phyloP scores from a whole-genome alignment of 495 filamentous ascomycete species.

The Tuber melanosporum region DNA sequence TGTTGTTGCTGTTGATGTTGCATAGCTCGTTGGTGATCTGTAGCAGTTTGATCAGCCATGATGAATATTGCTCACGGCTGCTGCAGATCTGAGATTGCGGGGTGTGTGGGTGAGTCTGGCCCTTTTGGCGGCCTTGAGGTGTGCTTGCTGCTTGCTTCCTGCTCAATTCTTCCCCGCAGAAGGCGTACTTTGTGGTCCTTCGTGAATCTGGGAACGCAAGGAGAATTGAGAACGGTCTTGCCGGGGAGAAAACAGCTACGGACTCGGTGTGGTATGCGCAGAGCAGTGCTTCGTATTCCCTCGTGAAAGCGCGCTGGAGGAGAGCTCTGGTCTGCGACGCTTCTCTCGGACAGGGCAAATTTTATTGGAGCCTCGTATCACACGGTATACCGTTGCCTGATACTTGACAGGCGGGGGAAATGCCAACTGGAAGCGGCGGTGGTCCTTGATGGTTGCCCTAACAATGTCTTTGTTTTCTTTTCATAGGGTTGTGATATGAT shows the following conservation, averaged over 20 bases:
- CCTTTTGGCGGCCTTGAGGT: conserved; percentile 1
- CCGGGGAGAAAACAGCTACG: conserved; percentile 8
- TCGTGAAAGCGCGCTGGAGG: background rate
- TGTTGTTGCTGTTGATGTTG: conserved; percentile 21
- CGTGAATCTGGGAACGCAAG: conserved; percentile 38
- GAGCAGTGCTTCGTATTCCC: background rate
- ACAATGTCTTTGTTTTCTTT: background rate
- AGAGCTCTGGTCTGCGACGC: background rate
- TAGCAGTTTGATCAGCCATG: conserved; percentile 31
- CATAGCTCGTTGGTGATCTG: conserved; percentile 14
- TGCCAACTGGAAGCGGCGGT: conserved; percentile 1
- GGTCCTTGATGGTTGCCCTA: background rate
- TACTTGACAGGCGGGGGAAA: conserved; percentile 1
- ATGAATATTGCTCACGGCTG: conserved; percentile 37
- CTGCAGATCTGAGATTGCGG: conserved; percentile 35
- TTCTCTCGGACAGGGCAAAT: background rate
- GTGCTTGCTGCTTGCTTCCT: conserved; percentile 2
- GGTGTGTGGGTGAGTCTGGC: background rate
- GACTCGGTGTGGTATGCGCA: background rate
- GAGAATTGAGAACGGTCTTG: conserved; percentile 38
- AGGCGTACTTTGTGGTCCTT: conserved; percentile 39
- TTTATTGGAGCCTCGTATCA: conserved; percentile 1
- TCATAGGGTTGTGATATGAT: background rate
- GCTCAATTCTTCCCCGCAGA: conserved; percentile 15
- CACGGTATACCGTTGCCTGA: conserved; percentile 3